Percentiles rank a stretch among this genome's conserved stretches.
Evolutionary conservation across 73 alveolate species (phyloP).

Genomic region (Durusdinium trenchii): DNA sequence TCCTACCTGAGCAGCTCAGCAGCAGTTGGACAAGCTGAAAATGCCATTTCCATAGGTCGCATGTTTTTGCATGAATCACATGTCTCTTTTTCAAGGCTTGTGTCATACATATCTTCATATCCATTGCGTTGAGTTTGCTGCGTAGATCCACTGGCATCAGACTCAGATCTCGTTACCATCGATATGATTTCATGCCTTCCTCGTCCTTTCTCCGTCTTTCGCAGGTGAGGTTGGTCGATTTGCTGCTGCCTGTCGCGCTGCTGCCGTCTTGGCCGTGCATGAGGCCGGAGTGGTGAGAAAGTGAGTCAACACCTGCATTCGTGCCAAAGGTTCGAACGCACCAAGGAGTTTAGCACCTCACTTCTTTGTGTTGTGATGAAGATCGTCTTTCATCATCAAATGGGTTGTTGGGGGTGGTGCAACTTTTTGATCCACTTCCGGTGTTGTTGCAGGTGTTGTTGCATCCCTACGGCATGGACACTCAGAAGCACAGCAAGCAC

Average conservation of each 20-base stretch:
- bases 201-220: neutral
- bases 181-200: neutral
- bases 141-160: neutral
- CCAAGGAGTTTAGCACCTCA: too few relatives aligned
- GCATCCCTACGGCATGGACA: slow-evolving; percentile 93
- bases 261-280: slow-evolving; percentile 80
- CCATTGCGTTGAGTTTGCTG: too few relatives aligned
- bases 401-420: neutral
- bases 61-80: too few relatives aligned
- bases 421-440: neutral
- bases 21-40: too few relatives aligned
- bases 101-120: too few relatives aligned
- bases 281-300: slow-evolving; percentile 40
- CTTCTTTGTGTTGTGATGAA: too few relatives aligned
- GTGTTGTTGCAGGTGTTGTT: slow-evolving; percentile 37
- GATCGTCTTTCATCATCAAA: too few relatives aligned
- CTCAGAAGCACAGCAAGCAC: slow-evolving; percentile 59
- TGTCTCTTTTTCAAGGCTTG: too few relatives aligned
- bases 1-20: too few relatives aligned
- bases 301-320: too few relatives aligned
- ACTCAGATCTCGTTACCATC: neutral
- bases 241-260: slow-evolving; percentile 80
- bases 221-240: slow-evolving; percentile 83
- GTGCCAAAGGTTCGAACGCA: too few relatives aligned
- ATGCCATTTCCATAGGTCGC: too few relatives aligned